A percentile compares a stretch with the other conserved stretches of the same genome.
These are phyloP conservation scores for Blastocystis sp. DNA, from an alignment of 352 stramenopile genomes.

Conservation along the genomic window DNA sequence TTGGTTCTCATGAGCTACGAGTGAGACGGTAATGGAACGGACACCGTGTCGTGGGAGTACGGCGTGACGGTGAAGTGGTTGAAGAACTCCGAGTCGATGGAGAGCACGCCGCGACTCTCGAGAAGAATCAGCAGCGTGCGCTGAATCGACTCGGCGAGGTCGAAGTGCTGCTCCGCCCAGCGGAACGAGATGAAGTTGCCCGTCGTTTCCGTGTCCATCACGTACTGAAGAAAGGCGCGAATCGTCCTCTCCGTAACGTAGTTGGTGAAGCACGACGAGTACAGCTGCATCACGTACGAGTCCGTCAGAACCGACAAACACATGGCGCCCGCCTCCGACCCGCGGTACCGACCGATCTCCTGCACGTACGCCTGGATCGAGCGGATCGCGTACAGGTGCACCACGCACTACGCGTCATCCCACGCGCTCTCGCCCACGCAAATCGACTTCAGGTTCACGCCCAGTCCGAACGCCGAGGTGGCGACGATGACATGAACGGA, in stretches of 20 bases:
- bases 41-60: not conserved
- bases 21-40: not conserved
- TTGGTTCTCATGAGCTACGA: conserved; percentile 7
- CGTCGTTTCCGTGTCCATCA: not conserved
- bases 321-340: not conserved
- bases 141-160: not conserved
- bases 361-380: conserved; percentile 65
- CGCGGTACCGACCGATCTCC: conserved; percentile 50
- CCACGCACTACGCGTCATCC: not conserved
- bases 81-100: conserved; percentile 28
- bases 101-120: conserved; percentile 13
- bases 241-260: not conserved
- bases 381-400: conserved; percentile 38
- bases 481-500: conserved; percentile 46
- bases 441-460: conserved; percentile 47
- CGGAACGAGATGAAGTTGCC: not conserved
- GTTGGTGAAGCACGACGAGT: conserved; percentile 6
- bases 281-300: not conserved
- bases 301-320: not conserved
- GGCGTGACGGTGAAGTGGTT: conserved; percentile 48
- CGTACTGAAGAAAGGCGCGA: not conserved
- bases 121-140: conserved; percentile 38
- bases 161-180: conserved; percentile 27
- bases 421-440: not conserved
- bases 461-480: conserved; percentile 55